Percentiles rank a stretch among this genome's conserved stretches.
Evolutionary conservation across 805 yeast species (phyloP).

Genomic region (Kodamaea sagamina): DNA sequence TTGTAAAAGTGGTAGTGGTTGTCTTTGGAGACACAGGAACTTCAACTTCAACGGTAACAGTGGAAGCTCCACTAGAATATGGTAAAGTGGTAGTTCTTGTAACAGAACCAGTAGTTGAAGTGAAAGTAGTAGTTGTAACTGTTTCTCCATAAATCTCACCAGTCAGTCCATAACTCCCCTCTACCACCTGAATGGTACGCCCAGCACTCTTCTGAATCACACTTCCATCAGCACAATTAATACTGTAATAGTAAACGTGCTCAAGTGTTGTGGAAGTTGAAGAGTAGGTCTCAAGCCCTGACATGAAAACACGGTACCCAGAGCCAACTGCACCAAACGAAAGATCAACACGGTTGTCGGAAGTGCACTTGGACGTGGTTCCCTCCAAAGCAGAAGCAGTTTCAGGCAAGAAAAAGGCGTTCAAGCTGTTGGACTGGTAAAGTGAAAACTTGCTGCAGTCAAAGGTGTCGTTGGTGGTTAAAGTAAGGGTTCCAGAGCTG

Average conservation of each 20-base stretch:
- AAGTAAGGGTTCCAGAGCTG: constrained; percentile 13
- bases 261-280: constrained; percentile 6
- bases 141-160: neutral
- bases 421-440: constrained; percentile 14
- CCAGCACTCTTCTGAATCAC: constrained; percentile 1
- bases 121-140: constrained; percentile 1
- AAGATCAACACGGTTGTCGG: constrained; percentile 8
- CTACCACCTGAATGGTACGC: neutral
- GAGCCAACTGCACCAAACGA: constrained; percentile 13
- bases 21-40: constrained; percentile 3
- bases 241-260: constrained; percentile 13
- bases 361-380: constrained; percentile 4
- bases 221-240: constrained; percentile 17
- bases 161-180: neutral
- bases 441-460: constrained; percentile 18
- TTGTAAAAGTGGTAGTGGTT: constrained; percentile 2
- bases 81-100: constrained; percentile 11
- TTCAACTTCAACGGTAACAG: constrained; percentile 11
- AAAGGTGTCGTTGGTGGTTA: constrained; percentile 15
- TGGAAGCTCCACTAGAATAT: constrained; percentile 1
- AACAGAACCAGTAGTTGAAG: constrained; percentile 5
- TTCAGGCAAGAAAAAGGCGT: constrained; percentile 20
- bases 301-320: constrained; percentile 17
- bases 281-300: constrained; percentile 17
- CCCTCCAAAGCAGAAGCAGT: neutral